Evolutionary conservation across 352 stramenopile species (phyloP).

Genomic region (Pythium chondricola): DNA sequence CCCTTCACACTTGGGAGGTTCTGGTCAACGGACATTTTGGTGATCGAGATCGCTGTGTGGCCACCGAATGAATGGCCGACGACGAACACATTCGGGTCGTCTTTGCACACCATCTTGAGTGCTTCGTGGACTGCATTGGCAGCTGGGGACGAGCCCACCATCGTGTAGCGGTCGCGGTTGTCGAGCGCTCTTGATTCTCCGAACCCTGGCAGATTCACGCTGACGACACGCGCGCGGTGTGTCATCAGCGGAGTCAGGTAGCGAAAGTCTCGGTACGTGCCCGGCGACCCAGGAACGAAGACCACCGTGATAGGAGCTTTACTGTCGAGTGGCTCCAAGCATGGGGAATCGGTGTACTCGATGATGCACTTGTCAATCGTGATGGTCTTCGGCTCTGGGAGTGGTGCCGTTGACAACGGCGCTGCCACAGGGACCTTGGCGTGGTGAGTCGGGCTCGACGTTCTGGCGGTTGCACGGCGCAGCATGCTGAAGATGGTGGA

Average conservation of each 20-base stretch:
- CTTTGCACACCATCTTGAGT: slow-evolving; percentile 2
- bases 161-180: not conserved
- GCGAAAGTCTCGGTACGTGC: slow-evolving; percentile 12
- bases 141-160: not conserved
- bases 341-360: slow-evolving; percentile 8
- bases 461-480: no score
- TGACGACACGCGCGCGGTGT: slow-evolving; percentile 5
- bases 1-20: slow-evolving; percentile 3
- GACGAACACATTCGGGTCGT: slow-evolving; percentile 17
- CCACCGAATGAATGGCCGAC: slow-evolving; percentile 26
- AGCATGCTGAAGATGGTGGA: no score
- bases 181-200: not conserved
- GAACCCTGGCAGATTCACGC: slow-evolving; percentile 6
- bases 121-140: slow-evolving; percentile 1
- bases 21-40: not conserved
- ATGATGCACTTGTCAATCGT: slow-evolving; percentile 4
- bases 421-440: no score
- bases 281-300: slow-evolving; percentile 18
- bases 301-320: slow-evolving; percentile 7
- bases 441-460: no score
- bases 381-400: slow-evolving; percentile 1
- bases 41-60: slow-evolving; percentile 18
- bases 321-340: not conserved
- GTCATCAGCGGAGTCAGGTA: slow-evolving; percentile 4
- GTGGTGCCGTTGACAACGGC: not conserved